phyloP scores from a whole-genome alignment of 371 early-diverging fungal species.

The Mucor mucedo region DNA sequence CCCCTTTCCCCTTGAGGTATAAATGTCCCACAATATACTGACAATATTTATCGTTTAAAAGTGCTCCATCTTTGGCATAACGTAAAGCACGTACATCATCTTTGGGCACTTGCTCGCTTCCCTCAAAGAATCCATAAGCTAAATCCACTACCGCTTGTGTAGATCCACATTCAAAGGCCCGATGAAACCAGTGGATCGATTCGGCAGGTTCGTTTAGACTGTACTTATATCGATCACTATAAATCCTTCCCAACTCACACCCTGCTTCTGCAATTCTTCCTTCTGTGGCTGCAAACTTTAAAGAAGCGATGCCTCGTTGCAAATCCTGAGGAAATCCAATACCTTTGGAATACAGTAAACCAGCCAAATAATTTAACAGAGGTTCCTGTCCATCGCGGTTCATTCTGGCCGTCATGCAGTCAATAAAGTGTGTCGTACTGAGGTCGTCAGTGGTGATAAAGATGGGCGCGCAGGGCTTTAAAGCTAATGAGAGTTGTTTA shows the following conservation, averaged over 20 bases:
- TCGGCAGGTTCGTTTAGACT: slow-evolving; percentile 32
- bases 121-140: slow-evolving; percentile 47
- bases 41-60: slow-evolving; percentile 47
- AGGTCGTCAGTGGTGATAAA: slow-evolving; percentile 18
- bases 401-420: slow-evolving; percentile 15
- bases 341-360: slow-evolving; percentile 41
- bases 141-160: slow-evolving; percentile 48
- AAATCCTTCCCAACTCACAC: slow-evolving; percentile 51
- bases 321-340: slow-evolving; percentile 38
- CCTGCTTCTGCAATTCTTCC: slow-evolving; percentile 39
- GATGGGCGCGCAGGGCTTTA: slow-evolving; percentile 22
- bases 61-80: slow-evolving; percentile 44
- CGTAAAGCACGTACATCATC: slow-evolving; percentile 39
- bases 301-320: slow-evolving; percentile 23
- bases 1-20: slow-evolving; percentile 31
- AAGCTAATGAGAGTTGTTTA: slow-evolving; percentile 39
- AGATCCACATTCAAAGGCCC: slow-evolving; percentile 44
- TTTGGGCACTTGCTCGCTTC: slow-evolving; percentile 26
- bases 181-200: slow-evolving; percentile 43
- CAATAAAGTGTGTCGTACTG: slow-evolving; percentile 11
- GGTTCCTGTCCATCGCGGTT: slow-evolving; percentile 7
- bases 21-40: slow-evolving; percentile 51
- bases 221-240: slow-evolving; percentile 47
- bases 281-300: slow-evolving; percentile 36
- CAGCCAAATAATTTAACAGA: slow-evolving; percentile 37